Conservation (phyloP, 108 stramenopile genomes). For the Stephanodiscus triporus region DNA sequence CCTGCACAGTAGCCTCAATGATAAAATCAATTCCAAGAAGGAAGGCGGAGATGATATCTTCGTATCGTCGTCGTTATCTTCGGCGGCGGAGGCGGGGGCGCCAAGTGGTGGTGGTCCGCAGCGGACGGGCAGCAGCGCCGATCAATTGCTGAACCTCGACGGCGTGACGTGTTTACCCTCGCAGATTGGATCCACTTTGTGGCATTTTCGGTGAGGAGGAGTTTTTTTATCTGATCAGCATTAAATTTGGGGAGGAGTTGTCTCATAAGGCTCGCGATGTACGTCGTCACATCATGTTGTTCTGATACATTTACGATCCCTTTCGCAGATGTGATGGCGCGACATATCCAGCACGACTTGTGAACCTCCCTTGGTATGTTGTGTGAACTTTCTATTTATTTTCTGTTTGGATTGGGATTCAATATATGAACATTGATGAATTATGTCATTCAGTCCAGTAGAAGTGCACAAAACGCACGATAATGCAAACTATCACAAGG, state of each 20-base stretch:
- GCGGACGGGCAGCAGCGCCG: background rate
- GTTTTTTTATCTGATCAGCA: background rate
- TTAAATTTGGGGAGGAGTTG: background rate
- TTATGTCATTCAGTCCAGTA: conserved; percentile 51
- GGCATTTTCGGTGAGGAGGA: conserved; percentile 64
- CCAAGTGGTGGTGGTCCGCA: background rate
- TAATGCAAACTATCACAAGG: conserved; percentile 91
- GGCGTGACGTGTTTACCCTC: conserved; percentile 68
- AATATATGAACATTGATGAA: background rate
- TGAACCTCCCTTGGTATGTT: conserved; percentile 85
- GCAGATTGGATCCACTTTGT: conserved; percentile 65
- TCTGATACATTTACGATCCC: background rate
- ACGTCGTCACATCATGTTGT: background rate
- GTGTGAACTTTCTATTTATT: too few species aligned
- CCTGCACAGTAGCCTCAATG: conserved; percentile 78
- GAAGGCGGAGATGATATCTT: conserved; percentile 40
- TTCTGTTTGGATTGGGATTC: background rate
- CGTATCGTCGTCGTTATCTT: background rate
- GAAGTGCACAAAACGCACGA: conserved; percentile 94
- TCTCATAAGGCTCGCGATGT: background rate
- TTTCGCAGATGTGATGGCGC: conserved; percentile 75
- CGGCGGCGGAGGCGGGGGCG: background rate
- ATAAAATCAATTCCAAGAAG: conserved; percentile 66
- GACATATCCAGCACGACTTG: conserved; percentile 88
- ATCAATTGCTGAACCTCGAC: conserved; percentile 71